Conservation (phyloP, 306 rosid species). For the Quercus cerris region DNA sequence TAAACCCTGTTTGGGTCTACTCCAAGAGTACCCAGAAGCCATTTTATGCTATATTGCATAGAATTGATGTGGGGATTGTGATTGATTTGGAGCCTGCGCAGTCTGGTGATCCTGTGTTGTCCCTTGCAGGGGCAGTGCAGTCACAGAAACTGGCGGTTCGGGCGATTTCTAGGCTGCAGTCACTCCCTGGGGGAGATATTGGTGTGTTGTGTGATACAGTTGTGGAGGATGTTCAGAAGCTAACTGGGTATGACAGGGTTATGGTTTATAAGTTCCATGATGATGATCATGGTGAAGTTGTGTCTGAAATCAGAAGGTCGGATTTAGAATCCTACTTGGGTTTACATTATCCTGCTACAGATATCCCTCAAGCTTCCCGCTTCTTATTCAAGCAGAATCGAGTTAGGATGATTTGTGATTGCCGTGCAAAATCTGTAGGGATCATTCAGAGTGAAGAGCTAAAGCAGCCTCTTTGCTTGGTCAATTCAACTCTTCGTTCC, state of each 20-base stretch:
- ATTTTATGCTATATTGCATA: slow-evolving; percentile 70
- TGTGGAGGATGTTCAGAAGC: slow-evolving; percentile 73
- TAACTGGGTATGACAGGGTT: slow-evolving; percentile 84
- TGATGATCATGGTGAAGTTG: slow-evolving; percentile 88
- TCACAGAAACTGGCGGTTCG: slow-evolving; percentile 78
- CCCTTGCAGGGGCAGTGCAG: slow-evolving; percentile 77
- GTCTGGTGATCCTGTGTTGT: slow-evolving; percentile 61
- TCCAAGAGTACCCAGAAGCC: slow-evolving; percentile 60
- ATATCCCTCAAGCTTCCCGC: slow-evolving; percentile 83
- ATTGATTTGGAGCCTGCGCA: slow-evolving; percentile 82
- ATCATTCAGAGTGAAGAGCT: slow-evolving; percentile 60
- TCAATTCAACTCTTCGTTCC: slow-evolving; percentile 73
- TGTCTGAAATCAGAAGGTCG: slow-evolving; percentile 67
- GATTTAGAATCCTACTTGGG: slow-evolving; percentile 80
- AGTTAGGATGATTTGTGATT: slow-evolving; percentile 70
- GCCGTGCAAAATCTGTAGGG: slow-evolving; percentile 61
- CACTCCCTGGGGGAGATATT: slow-evolving; percentile 74
- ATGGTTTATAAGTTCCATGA: slow-evolving; percentile 87
- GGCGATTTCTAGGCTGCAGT: slow-evolving; percentile 80
- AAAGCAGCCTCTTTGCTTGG: slow-evolving; percentile 68
- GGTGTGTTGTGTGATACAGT: slow-evolving; percentile 62
- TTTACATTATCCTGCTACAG: slow-evolving; percentile 78
- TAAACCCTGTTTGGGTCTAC: slow-evolving; percentile 71
- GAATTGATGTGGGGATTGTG: slow-evolving; percentile 80
- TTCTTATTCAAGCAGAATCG: slow-evolving; percentile 80